Conservation (phyloP, 2,329 filamentous ascomycete genomes). For the Pyrenophora teres region DNA sequence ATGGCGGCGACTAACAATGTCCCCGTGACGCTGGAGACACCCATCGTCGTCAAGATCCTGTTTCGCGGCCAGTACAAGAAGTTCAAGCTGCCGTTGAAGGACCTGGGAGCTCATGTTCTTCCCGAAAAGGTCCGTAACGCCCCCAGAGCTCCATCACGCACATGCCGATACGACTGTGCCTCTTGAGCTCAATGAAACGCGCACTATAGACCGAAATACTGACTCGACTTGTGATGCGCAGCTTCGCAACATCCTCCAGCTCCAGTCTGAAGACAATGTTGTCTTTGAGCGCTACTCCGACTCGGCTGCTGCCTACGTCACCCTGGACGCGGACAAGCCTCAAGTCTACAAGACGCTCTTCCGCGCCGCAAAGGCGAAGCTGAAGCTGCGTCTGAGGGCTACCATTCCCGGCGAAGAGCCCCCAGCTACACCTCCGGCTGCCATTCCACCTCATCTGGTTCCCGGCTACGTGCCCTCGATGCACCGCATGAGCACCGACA, state of each 20-base stretch:
- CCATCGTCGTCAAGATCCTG: constrained; percentile 84
- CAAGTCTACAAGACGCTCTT: constrained; percentile 96
- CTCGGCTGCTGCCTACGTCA: constrained; percentile 79
- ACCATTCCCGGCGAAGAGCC: constrained; percentile 61
- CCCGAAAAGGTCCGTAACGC: constrained; percentile 76
- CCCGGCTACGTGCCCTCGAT: constrained; percentile 23
- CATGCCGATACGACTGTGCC: not conserved
- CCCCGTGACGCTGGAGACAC: constrained; percentile 67
- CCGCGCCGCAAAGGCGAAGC: constrained; percentile 95
- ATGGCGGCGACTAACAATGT: constrained; percentile 49
- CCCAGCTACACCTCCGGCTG: constrained; percentile 20
- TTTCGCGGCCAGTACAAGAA: constrained; percentile 76
- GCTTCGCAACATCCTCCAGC: constrained; percentile 68
- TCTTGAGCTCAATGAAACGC: not conserved
- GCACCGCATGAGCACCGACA: constrained; percentile 37
- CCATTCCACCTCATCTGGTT: constrained; percentile 18
- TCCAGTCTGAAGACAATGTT: constrained; percentile 65
- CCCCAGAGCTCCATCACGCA: not conserved
- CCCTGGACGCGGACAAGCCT: constrained; percentile 75
- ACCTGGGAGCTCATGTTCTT: constrained; percentile 74
- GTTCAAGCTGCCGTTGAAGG: constrained; percentile 86
- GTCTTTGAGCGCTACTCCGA: constrained; percentile 94
- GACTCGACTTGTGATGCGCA: constrained; percentile 18
- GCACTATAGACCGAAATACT: constrained; percentile 13
- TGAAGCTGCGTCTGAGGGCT: constrained; percentile 89